Percentiles rank a stretch among this genome's conserved stretches.
Evolutionary conservation across 805 yeast genomes (phyloP).

Genomic region (Cyberlindnera misumaiensis): DNA sequence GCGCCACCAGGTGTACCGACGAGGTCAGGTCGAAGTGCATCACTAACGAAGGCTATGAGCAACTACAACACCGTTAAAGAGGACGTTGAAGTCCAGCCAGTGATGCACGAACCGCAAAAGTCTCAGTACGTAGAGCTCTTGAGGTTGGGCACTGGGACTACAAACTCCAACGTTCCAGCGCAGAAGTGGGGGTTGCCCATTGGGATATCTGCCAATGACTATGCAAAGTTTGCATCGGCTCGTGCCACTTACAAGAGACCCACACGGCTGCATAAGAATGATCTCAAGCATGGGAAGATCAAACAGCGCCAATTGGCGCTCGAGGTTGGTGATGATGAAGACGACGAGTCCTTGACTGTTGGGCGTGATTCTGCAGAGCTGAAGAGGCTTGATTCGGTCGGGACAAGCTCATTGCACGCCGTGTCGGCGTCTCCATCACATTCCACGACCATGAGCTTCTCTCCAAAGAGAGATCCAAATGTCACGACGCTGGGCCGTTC

Average conservation of each 20-base stretch:
- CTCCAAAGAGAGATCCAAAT: slow-evolving; percentile 9
- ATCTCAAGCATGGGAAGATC: slow-evolving; percentile 55
- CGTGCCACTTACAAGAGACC: slow-evolving; percentile 13
- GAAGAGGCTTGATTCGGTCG: slow-evolving; percentile 11
- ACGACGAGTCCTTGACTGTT: neutral
- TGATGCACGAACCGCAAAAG: slow-evolving; percentile 37
- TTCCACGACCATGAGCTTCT: slow-evolving; percentile 4
- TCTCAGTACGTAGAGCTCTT: slow-evolving; percentile 43
- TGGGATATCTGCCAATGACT: slow-evolving; percentile 45
- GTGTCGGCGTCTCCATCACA: slow-evolving; percentile 8
- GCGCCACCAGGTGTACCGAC: slow-evolving; percentile 26
- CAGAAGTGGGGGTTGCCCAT: slow-evolving; percentile 44
- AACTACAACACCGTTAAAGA: slow-evolving; percentile 15
- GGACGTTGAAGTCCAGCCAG: slow-evolving; percentile 4
- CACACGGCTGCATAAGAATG: slow-evolving; percentile 25
- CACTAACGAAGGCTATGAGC: slow-evolving; percentile 18
- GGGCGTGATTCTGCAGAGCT: slow-evolving; percentile 13
- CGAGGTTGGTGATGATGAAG: slow-evolving; percentile 64
- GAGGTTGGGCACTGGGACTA: slow-evolving; percentile 39
- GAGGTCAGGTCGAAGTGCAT: slow-evolving; percentile 31
- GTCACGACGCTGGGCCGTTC: slow-evolving; percentile 8
- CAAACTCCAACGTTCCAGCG: slow-evolving; percentile 42
- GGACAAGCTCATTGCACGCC: neutral
- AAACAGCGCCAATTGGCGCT: slow-evolving; percentile 65
- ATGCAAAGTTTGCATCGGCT: slow-evolving; percentile 10